Evolutionary conservation across 805 yeast species (phyloP).

Genomic region (Dipodascus geniculatus): DNA sequence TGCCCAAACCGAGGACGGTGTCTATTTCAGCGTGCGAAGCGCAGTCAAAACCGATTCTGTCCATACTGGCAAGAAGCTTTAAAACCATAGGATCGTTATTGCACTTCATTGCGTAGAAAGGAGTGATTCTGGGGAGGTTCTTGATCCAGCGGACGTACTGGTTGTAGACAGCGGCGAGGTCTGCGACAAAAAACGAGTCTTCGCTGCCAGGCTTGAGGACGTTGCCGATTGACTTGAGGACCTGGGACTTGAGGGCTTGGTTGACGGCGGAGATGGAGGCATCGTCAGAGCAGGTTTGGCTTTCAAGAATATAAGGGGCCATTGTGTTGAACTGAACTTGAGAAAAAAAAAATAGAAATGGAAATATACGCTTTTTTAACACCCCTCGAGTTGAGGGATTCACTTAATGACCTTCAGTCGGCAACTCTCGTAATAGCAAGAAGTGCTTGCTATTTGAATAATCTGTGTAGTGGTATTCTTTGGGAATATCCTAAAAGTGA

Average conservation of each 20-base stretch:
- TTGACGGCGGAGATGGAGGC: constrained; percentile 9
- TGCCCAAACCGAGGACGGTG: constrained; percentile 47
- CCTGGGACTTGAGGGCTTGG: constrained; percentile 13
- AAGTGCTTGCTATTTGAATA: constrained; percentile 1
- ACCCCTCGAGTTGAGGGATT: constrained; percentile 16
- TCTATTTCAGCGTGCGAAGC: constrained; percentile 83
- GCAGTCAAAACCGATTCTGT: constrained; percentile 72
- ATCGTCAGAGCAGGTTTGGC: not conserved
- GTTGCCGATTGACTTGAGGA: constrained; percentile 37
- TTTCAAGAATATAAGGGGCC: not conserved
- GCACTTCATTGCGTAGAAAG: constrained; percentile 94
- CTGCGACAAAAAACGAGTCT: constrained; percentile 81
- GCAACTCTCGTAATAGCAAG: constrained; percentile 21
- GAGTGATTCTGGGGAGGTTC: constrained; percentile 61
- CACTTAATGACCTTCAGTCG: constrained; percentile 17
- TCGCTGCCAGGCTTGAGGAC: constrained; percentile 65
- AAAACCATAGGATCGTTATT: constrained; percentile 62
- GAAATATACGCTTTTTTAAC: constrained; percentile 6
- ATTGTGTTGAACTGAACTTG: constrained; percentile 1
- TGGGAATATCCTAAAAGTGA: not conserved
- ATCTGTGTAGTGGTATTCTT: not conserved
- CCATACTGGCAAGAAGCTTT: constrained; percentile 42
- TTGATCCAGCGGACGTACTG: constrained; percentile 52
- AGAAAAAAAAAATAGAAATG: not conserved
- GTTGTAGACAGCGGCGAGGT: constrained; percentile 58